Evolutionary conservation across 2,329 filamentous ascomycete genomes (phyloP), one percentile per base, ranked within the genome.

Genomic region (Aspergillus sp.): DNA sequence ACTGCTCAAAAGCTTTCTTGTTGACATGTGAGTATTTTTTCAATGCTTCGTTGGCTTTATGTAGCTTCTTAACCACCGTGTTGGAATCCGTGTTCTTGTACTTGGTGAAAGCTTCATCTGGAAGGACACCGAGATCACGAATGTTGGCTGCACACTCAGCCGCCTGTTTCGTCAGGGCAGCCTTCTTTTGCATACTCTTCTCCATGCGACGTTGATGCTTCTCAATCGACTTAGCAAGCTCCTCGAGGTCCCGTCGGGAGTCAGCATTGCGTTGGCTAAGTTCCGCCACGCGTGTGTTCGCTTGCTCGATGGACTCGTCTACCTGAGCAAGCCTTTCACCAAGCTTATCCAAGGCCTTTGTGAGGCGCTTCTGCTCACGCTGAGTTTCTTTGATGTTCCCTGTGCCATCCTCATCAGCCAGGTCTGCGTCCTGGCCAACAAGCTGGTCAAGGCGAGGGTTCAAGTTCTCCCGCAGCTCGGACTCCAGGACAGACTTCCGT

Each of bases 1-100:
- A 99, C 74, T 99, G 95, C 76, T 99, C 96, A 71, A 98, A 96
- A 0, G 95, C 95, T 78, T 99, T 98, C 79, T 98, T 99, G 84
- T 99, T 99, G 78, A 99, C 93, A 69, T 97, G 91, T 55, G 92
- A 91, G 78, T 95, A 98, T 73, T 97, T 96, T 79, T 98, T 98
- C 55, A 98, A 82, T 0, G 90, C 87, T 66, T 96, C 91, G 62
- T 96, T 96, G 69, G 93, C 91, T 70, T 93, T 96, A 77, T 95
- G 92, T 23, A 98, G 85, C 56, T 88, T 87, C 68, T 84, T 84
- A 53, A 83, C 82, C 54, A 93, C 90, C 51, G 83, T 85, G 62
- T 93, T 90, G 24, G 88, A 86, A 65, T 91, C 89, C 73, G 91
- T 89, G 65, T 88, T 89, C 69, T 90, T 87, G 72, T 96, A 99